Conservation (phyloP, 805 yeast genomes). For the Cyberlindnera samutprakarnensis region DNA sequence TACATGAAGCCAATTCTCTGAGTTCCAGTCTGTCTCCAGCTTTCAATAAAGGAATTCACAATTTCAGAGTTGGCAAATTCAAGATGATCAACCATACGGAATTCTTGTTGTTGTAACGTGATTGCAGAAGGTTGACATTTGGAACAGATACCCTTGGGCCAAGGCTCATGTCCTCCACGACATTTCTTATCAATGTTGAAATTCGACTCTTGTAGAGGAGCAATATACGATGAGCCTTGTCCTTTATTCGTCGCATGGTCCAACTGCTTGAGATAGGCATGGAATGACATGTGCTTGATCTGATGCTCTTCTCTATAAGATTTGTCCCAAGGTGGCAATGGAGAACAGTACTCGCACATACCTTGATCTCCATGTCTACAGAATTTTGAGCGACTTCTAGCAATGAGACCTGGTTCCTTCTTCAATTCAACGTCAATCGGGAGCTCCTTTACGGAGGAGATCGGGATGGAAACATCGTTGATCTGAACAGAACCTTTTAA, state of each 20-base stretch:
- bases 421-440: slow-evolving; percentile 63
- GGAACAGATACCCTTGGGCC: slow-evolving; percentile 93
- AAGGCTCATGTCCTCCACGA: slow-evolving; percentile 77
- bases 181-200: slow-evolving; percentile 61
- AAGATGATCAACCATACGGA: slow-evolving; percentile 96
- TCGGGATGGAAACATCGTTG: slow-evolving; percentile 6
- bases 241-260: slow-evolving; percentile 56
- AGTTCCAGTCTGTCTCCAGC: slow-evolving; percentile 84
- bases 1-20: slow-evolving; percentile 84
- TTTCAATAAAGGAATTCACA: slow-evolving; percentile 76
- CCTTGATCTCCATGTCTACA: slow-evolving; percentile 91
- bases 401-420: slow-evolving; percentile 62
- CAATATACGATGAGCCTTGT: slow-evolving; percentile 58
- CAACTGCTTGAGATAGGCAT: slow-evolving; percentile 69
- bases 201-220: slow-evolving; percentile 70
- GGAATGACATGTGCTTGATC: slow-evolving; percentile 85
- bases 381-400: slow-evolving; percentile 49
- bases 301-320: slow-evolving; percentile 64
- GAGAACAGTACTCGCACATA: slow-evolving; percentile 97
- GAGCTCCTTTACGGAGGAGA: slow-evolving; percentile 39
- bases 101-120: slow-evolving; percentile 81
- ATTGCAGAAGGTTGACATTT: slow-evolving; percentile 96
- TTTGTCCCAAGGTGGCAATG: slow-evolving; percentile 91
- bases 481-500: slow-evolving; percentile 9
- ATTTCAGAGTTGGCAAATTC: slow-evolving; percentile 74